Conservation (phyloP, 164 flowering plant species). For the Sedum album region DNA sequence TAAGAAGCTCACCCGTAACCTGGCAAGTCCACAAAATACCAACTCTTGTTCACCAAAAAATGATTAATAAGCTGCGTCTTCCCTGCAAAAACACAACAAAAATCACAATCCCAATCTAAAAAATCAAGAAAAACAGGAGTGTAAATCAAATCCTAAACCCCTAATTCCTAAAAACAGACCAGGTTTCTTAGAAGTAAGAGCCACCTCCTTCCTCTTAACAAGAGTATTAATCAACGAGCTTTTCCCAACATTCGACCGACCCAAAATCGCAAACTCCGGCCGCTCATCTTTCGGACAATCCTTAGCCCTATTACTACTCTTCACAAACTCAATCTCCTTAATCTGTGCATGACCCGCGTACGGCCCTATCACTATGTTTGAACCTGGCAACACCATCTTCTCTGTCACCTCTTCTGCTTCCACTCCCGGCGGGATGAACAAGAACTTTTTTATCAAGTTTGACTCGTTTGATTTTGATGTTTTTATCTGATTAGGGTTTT, state of each 20-base stretch:
- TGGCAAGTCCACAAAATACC: slow-evolving; percentile 96
- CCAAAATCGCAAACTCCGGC: slow-evolving; percentile 88
- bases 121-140: slow-evolving; percentile 8
- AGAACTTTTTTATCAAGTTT: slow-evolving; percentile 21
- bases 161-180: slow-evolving; percentile 22
- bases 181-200: slow-evolving; percentile 93
- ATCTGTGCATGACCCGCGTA: slow-evolving; percentile 82
- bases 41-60: slow-evolving; percentile 80
- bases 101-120: not conserved
- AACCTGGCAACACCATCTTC: slow-evolving; percentile 73
- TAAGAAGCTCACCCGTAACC: slow-evolving; percentile 68
- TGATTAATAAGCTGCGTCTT: slow-evolving; percentile 95
- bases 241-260: slow-evolving; percentile 92
- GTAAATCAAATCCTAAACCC: not conserved
- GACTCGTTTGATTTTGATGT: slow-evolving; percentile 21
- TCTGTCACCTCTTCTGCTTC: slow-evolving; percentile 57
- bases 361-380: slow-evolving; percentile 85
- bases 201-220: slow-evolving; percentile 69
- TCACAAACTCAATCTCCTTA: slow-evolving; percentile 73
- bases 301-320: slow-evolving; percentile 62
- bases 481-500: not conserved
- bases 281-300: slow-evolving; percentile 71
- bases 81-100: slow-evolving; percentile 40
- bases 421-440: slow-evolving; percentile 82
- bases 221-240: slow-evolving; percentile 84